Percentiles rank a stretch among this genome's conserved stretches.
These are phyloP conservation scores for Stemphylium lycopersici DNA, from an alignment of 2,329 filamentous ascomycete species.

Conservation along the genomic window DNA sequence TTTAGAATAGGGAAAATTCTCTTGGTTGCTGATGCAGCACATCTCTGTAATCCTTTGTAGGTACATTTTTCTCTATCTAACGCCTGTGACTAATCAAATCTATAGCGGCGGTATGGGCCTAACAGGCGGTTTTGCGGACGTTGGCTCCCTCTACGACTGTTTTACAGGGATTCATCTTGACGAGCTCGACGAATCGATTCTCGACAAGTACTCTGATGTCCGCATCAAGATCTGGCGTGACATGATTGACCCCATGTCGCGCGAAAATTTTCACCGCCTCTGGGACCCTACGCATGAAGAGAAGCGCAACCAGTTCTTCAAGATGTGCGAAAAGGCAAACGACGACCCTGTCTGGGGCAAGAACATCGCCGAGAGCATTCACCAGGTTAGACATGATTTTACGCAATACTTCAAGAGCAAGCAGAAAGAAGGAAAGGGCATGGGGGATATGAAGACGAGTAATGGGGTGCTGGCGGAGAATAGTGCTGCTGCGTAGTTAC, in stretches of 20 bases:
- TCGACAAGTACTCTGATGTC: conserved; percentile 44
- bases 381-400: conserved; percentile 42
- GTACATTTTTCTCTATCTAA: neutral
- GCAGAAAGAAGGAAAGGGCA: conserved; percentile 12
- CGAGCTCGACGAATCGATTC: conserved; percentile 42
- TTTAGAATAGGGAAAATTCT: conserved; percentile 65
- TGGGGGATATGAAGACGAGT: conserved; percentile 1
- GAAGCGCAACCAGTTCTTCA: conserved; percentile 43
- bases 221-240: conserved; percentile 44
- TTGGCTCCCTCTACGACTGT: conserved; percentile 66
- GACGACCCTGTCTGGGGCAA: conserved; percentile 40
- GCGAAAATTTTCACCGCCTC: conserved; percentile 50
- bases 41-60: conserved; percentile 60
- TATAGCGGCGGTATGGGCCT: conserved; percentile 64
- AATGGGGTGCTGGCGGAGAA: conserved; percentile 13
- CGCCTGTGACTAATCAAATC: conserved; percentile 3
- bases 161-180: conserved; percentile 50
- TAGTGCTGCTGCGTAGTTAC: conserved; percentile 10
- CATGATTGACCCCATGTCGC: conserved; percentile 46
- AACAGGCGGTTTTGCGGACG: conserved; percentile 69
- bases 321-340: conserved; percentile 39
- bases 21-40: conserved; percentile 67
- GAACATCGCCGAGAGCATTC: conserved; percentile 31
- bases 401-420: conserved; percentile 46
- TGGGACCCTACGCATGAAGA: conserved; percentile 37